Evolutionary conservation across 1,284 basidiomycete species (phyloP), one percentile per base, ranked within the genome.

Genomic region (Ceratobasidium sp.): DNA sequence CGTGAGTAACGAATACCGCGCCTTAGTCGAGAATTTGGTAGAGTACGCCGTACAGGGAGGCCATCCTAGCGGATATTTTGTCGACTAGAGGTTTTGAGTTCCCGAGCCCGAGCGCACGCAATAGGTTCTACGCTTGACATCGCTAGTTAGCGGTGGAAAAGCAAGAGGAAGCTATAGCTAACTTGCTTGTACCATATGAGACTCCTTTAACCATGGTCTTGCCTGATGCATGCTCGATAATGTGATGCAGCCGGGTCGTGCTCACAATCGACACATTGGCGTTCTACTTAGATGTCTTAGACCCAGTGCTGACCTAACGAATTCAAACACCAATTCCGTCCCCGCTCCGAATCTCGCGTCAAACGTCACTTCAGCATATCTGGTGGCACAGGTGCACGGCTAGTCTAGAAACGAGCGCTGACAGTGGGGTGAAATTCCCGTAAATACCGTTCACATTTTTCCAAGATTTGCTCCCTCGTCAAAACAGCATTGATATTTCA

Each of bases 311-410:
- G 15, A 22, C 5, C 22, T n/a, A 54, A 48, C 24, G 22, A 22
- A 65, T 27, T 33, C 36, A 3, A 31, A 57, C n/a, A n/a, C 15
- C 33, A n/a, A 59, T 14, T 90, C 75, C 90, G 89, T 54, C 95
- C 85, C 77, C 92, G 89, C 82, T 94, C 94, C 22, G 93, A 89
- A 77, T 89, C 87, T 76, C 93, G 88, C 64, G 84, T 84, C 78
- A 97, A 81, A 80, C 95, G 95, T 73, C 87, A 88, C 81, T 90
- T 88, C 84, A 97, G 93, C 57, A 95, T 88, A 79, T 90, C 90
- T 71, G 81, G 81, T 69, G 91, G 87, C 41, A 97, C 93, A 33
- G 84, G 84, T 75, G 86, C 85, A n/a, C n/a, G n/a, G n/a, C n/a
- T 41, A 11, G 36, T 11, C 36, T 41, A 41, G 36, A 11, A 41